These are phyloP conservation scores for Malania oleifera DNA, from an alignment of 164 flowering plant genomes.

Conservation along the genomic window DNA sequence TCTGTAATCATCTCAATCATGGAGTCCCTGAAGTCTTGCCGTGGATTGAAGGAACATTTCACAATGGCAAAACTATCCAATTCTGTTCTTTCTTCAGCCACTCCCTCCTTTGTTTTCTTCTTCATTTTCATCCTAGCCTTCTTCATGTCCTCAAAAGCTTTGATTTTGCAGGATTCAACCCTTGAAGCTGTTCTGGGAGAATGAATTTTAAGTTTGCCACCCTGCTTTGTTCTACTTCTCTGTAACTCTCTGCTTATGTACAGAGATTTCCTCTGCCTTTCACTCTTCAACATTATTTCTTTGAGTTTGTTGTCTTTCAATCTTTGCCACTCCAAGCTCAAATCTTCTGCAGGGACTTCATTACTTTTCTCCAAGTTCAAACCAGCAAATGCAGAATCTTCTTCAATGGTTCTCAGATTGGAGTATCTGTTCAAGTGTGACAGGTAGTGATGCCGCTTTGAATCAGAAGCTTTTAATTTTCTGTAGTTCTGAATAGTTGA, in stretches of 20 bases:
- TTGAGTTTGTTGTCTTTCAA: slow-evolving; percentile 25
- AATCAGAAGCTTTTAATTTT: slow-evolving; percentile 10
- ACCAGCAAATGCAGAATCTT: slow-evolving; percentile 11
- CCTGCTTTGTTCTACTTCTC: slow-evolving; percentile 29
- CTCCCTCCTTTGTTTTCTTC: slow-evolving; percentile 14
- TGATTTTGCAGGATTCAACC: slow-evolving; percentile 51
- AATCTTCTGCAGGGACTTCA: slow-evolving; percentile 11
- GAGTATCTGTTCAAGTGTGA: slow-evolving; percentile 11
- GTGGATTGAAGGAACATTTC: slow-evolving; percentile 63
- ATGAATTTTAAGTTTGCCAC: slow-evolving; percentile 29
- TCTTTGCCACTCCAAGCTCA: slow-evolving; percentile 16
- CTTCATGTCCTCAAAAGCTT: slow-evolving; percentile 62
- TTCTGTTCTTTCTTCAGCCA: slow-evolving; percentile 13
- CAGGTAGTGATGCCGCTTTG: slow-evolving; percentile 6
- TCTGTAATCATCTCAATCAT: slow-evolving; percentile 89
- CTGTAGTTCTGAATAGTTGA: slow-evolving; percentile 13
- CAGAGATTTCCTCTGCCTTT: slow-evolving; percentile 41
- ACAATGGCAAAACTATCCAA: slow-evolving; percentile 66
- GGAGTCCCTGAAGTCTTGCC: slow-evolving; percentile 74
- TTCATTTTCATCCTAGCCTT: slow-evolving; percentile 40
- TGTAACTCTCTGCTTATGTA: slow-evolving; percentile 27
- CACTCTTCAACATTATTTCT: slow-evolving; percentile 21
- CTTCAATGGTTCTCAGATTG: slow-evolving; percentile 10
- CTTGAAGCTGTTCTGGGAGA: slow-evolving; percentile 55
- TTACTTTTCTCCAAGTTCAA: slow-evolving; percentile 5